Conservation (phyloP, 192 early-diverging fungal genomes). For the Backusella circina region DNA sequence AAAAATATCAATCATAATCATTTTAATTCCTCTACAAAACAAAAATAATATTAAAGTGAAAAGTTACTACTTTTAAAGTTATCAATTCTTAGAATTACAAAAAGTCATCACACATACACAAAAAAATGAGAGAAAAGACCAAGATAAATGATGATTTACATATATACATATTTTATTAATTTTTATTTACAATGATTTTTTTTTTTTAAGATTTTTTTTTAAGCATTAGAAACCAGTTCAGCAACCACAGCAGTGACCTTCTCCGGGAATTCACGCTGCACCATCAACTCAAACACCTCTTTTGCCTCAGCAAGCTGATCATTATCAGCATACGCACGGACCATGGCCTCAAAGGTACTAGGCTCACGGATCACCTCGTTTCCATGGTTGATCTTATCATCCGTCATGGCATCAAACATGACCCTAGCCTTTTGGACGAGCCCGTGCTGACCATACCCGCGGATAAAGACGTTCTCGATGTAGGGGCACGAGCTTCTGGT, state of each 20-base stretch:
- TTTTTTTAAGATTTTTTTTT: background rate
- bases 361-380: constrained; percentile 46
- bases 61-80: background rate
- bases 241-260: constrained; percentile 35
- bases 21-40: too few species aligned
- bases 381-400: constrained; percentile 22
- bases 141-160: background rate
- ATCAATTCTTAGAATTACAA: background rate
- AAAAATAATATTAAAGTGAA: too few species aligned
- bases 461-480: constrained; percentile 58
- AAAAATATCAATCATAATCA: background rate
- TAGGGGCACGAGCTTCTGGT: constrained; percentile 42
- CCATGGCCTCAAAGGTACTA: constrained; percentile 57
- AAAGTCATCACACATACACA: background rate
- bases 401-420: constrained; percentile 48
- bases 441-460: constrained; percentile 43
- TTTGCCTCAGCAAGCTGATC: constrained; percentile 35
- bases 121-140: too few species aligned
- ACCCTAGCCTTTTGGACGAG: constrained; percentile 35
- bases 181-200: background rate
- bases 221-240: constrained; percentile 23
- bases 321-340: constrained; percentile 47
- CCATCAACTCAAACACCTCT: constrained; percentile 25
- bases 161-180: background rate
- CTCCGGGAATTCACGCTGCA: constrained; percentile 37